Evolutionary conservation across 23 red algal species (phyloP).

Genomic region (Cyanidium caldarium): DNA sequence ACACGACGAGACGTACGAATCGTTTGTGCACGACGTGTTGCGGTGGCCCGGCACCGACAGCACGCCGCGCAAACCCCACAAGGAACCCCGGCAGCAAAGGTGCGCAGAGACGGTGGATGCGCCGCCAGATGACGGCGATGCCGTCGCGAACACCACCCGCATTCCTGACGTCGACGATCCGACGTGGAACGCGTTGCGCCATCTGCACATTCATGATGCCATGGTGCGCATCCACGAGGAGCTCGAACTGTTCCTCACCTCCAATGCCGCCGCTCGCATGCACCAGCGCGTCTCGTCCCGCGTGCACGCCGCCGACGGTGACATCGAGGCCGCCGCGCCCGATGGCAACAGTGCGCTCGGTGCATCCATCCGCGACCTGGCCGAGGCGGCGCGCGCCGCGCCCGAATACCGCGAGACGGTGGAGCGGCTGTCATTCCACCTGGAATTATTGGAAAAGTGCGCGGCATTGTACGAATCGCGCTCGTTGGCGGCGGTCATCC

Average conservation of each 20-base stretch:
- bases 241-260: not conserved
- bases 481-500: not conserved
- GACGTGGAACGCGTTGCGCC: not conserved
- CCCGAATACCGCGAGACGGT: not conserved
- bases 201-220: not conserved
- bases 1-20: not conserved
- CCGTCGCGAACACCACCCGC: not conserved
- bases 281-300: not conserved
- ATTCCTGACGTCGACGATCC: no score
- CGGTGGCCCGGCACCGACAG: not conserved
- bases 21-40: not conserved
- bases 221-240: not conserved
- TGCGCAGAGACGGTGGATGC: no score
- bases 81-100: no score
- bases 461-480: not conserved
- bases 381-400: not conserved
- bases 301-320: not conserved
- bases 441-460: not conserved
- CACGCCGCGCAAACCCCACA: not conserved
- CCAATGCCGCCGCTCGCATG: no score
- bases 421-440: constrained; percentile 2
- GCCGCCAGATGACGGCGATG: not conserved
- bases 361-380: no score
- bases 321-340: not conserved
- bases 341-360: not conserved